These are phyloP conservation scores for Fusarium devonianum DNA, from an alignment of 2,329 filamentous ascomycete genomes.

Conservation along the genomic window DNA sequence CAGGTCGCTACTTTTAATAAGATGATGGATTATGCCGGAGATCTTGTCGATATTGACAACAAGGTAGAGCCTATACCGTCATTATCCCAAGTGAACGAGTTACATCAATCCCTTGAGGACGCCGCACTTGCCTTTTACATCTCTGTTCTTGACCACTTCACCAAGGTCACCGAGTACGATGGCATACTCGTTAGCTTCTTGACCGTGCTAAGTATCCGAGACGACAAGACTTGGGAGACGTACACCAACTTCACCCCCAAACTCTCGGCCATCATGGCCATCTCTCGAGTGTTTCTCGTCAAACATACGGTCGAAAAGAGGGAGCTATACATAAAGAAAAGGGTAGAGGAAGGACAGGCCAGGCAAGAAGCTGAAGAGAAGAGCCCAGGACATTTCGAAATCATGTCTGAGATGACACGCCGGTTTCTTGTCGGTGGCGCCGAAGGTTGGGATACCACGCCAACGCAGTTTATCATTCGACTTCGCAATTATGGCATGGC, in stretches of 20 bases:
- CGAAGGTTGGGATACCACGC: not conserved
- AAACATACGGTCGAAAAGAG: not conserved
- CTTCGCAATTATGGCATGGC: not conserved
- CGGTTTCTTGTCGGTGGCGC: not conserved
- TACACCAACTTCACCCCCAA: slow-evolving; percentile 1
- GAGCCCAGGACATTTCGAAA: not conserved
- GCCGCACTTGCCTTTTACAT: slow-evolving; percentile 4
- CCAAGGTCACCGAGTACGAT: slow-evolving; percentile 4
- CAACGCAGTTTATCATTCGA: slow-evolving; percentile 2
- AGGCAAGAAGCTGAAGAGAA: slow-evolving; percentile 2
- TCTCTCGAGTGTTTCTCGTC: slow-evolving; percentile 1
- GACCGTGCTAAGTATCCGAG: not conserved
- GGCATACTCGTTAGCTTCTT: slow-evolving; percentile 11
- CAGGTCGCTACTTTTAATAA: not conserved
- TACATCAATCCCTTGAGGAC: slow-evolving; percentile 1
- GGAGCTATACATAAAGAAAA: not conserved
- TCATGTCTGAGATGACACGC: slow-evolving; percentile 3
- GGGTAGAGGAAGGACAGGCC: not conserved
- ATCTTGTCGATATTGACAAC: not conserved
- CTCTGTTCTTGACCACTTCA: slow-evolving; percentile 12
- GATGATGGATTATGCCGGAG: not conserved
- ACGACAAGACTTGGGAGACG: not conserved
- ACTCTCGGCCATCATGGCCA: slow-evolving; percentile 6
- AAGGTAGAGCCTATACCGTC: not conserved
- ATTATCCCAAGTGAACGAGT: not conserved